These are phyloP conservation scores for Pulicaria dysenterica DNA, from an alignment of 129 eudicot species.

Conservation along the genomic window DNA sequence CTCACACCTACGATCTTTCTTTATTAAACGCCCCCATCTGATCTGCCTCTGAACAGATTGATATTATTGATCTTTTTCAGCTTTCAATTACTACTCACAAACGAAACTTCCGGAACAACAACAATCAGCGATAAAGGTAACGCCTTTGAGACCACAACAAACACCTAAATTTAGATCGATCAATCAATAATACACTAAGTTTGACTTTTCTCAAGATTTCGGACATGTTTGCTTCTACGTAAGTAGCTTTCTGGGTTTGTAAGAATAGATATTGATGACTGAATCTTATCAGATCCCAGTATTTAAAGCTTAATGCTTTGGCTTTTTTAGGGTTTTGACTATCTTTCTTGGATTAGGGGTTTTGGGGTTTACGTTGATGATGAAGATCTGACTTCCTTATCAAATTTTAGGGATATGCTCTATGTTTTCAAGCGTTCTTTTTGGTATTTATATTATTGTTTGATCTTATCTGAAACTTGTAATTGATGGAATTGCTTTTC, in stretches of 20 bases:
- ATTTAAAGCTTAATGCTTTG: conserved; percentile 16
- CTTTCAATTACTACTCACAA: conserved; percentile 32
- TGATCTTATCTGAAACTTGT: conserved; percentile 18
- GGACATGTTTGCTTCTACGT: conserved; percentile 17
- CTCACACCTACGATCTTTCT: conserved; percentile 34
- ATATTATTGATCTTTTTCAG: conserved; percentile 23
- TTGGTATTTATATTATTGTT: neutral
- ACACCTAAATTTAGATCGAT: conserved; percentile 22
- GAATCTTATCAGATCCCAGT: conserved; percentile 33
- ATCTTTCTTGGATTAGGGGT: conserved; percentile 25
- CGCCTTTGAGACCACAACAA: neutral
- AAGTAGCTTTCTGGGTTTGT: conserved; percentile 26
- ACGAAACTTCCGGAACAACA: conserved; percentile 24
- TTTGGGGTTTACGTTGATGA: conserved; percentile 25
- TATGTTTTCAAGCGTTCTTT: neutral
- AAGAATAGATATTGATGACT: conserved; percentile 12
- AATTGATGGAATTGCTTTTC: conserved; percentile 9
- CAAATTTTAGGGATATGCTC: conserved; percentile 6
- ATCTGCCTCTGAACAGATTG: conserved; percentile 29
- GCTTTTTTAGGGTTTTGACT: conserved; percentile 28
- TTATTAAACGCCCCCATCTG: conserved; percentile 33
- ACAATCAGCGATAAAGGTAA: conserved; percentile 27
- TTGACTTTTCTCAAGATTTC: conserved; percentile 31
- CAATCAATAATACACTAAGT: conserved; percentile 6
- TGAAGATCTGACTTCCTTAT: conserved; percentile 33